Percentiles rank a stretch among this genome's conserved stretches.
Conservation (phyloP, 306 rosid genomes). For the Heteromeles arbutifolia region DNA sequence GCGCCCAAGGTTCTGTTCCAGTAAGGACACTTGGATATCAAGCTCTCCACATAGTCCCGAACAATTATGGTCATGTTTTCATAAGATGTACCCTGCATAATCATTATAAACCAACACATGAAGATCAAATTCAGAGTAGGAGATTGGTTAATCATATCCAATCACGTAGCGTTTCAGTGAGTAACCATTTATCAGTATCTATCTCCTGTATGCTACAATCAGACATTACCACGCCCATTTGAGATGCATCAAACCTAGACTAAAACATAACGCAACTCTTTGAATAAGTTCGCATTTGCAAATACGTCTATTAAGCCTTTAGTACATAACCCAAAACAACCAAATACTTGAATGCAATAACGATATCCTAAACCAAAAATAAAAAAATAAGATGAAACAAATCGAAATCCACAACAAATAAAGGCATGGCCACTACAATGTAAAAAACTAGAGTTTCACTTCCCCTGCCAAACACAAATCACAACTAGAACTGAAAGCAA, state of each 20-base stretch:
- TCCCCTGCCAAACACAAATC: neutral
- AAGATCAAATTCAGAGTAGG: constrained; percentile 6
- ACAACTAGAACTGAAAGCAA: neutral
- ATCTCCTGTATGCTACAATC: neutral
- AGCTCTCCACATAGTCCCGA: constrained; percentile 73
- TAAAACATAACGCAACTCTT: neutral
- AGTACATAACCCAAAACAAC: neutral
- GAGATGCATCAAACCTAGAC: neutral
- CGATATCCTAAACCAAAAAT: neutral
- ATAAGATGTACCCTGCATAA: constrained; percentile 82
- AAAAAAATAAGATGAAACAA: neutral
- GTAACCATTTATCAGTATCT: neutral
- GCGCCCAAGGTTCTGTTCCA: constrained; percentile 98
- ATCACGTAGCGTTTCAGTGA: neutral
- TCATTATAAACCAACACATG: constrained; percentile 18
- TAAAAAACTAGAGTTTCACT: neutral
- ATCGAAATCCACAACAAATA: neutral
- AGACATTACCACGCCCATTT: neutral
- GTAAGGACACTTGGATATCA: constrained; percentile 91
- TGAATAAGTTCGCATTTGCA: neutral
- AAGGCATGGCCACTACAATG: neutral
- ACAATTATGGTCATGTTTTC: constrained; percentile 92
- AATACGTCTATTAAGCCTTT: neutral
- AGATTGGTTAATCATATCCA: constrained; percentile 7
- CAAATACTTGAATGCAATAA: neutral